Evolutionary conservation across 352 stramenopile species (phyloP).

Genomic region (Elongisporangium undulatum): DNA sequence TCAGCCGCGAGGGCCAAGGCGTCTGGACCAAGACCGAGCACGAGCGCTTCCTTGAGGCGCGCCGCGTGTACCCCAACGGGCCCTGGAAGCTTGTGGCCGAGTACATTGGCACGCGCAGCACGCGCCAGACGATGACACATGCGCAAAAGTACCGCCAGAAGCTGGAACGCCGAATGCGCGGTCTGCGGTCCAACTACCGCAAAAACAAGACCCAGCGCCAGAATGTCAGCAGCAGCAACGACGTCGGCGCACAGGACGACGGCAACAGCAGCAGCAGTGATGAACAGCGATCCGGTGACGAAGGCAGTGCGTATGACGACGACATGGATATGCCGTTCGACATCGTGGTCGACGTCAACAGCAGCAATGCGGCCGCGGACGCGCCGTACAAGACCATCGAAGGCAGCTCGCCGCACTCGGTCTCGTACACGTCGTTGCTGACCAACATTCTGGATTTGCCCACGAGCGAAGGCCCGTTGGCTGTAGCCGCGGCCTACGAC

Average conservation of each 20-base stretch:
- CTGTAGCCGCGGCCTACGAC: conserved; percentile 6
- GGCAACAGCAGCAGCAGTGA: neutral
- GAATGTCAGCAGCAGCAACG: neutral
- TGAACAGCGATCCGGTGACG: neutral
- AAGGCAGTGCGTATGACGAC: neutral
- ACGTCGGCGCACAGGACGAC: neutral
- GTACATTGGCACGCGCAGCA: conserved; percentile 39
- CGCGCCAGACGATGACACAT: conserved; percentile 39
- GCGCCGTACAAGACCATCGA: neutral
- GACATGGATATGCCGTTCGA: neutral
- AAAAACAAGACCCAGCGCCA: conserved; percentile 6
- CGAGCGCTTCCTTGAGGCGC: conserved; percentile 38
- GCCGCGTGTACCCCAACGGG: conserved; percentile 39
- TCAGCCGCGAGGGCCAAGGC: conserved; percentile 30
- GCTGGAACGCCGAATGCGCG: conserved; percentile 29
- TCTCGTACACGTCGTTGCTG: conserved; percentile 1
- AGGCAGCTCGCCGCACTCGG: neutral
- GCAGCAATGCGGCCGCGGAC: neutral
- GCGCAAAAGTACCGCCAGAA: conserved; percentile 45
- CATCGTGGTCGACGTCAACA: neutral
- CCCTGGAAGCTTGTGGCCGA: conserved; percentile 48
- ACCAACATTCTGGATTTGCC: neutral
- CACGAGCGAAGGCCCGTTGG: neutral
- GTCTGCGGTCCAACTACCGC: conserved; percentile 11
- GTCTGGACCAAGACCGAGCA: conserved; percentile 38